Conservation (phyloP, 2,329 filamentous ascomycete genomes). For the Tolypocladium inflatum region DNA sequence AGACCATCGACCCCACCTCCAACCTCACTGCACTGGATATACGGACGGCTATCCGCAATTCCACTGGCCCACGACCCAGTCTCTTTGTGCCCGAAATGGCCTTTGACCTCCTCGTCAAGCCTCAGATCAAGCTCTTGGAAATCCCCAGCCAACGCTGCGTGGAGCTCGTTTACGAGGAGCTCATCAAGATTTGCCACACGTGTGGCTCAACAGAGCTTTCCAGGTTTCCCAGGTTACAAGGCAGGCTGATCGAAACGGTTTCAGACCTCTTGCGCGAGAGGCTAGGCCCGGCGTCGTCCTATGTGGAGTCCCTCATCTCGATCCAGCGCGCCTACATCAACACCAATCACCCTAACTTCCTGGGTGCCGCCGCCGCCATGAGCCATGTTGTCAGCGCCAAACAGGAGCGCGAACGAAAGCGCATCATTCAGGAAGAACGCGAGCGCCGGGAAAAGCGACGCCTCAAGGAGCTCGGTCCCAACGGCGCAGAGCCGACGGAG, state of each 20-base stretch:
- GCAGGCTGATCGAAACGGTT: conserved; percentile 95
- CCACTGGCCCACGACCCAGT: conserved; percentile 88
- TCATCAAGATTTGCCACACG: conserved; percentile 99
- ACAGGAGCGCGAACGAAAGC: conserved; percentile 86
- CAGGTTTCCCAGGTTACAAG: conserved; percentile 85
- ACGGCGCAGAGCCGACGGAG: conserved; percentile 64
- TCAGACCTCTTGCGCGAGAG: conserved; percentile 90
- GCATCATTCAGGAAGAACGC: conserved; percentile 69
- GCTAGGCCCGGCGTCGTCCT: conserved; percentile 77
- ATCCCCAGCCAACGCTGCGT: conserved; percentile 93
- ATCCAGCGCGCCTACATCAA: conserved; percentile 99
- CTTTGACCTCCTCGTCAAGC: conserved; percentile 94
- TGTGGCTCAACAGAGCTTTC: conserved; percentile 92
- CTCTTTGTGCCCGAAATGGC: conserved; percentile 96
- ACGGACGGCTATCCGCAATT: conserved; percentile 94
- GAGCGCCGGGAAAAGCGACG: conserved; percentile 76
- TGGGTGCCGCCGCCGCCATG: conserved; percentile 95
- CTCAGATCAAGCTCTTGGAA: conserved; percentile 94
- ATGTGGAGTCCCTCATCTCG: conserved; percentile 93
- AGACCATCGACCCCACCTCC: conserved; percentile 90
- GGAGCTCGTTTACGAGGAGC: conserved; percentile 94
- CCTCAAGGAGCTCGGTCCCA: conserved; percentile 74
- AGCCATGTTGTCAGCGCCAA: conserved; percentile 90
- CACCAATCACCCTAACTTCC: conserved; percentile 97
- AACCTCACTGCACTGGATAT: conserved; percentile 95